Base-by-base conservation (phyloP, 176 grass and related monocot species). In the Bothriochloa decipiens region DNA sequence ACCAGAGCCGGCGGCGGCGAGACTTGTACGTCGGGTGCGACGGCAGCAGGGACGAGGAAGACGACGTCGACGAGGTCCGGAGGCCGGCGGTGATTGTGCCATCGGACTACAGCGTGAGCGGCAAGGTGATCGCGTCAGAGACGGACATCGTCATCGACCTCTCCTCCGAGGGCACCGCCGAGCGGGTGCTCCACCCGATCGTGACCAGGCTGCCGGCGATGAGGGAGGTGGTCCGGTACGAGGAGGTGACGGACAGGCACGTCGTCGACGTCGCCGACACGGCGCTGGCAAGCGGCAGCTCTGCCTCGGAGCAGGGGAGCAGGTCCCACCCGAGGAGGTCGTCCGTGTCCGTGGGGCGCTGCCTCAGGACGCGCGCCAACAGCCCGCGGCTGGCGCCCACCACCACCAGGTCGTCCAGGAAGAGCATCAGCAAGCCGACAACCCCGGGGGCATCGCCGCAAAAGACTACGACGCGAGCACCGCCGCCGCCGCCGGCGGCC, bases 101-200 rank as follows among this genome's bases (percentile, higher is more conserved):
- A 4, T 14, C 28, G 15, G 32, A 17, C 5, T 39, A 49, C 5
- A 8, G 1, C 50, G 25, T 72, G 49, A 7, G 60, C 65, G 75
- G 74, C 75, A 88, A 76, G 53, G 43, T 87, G 58, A 93, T 76
- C 58, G 39, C 86, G 13, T 91, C 91, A 26, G 80, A 52, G 1
- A 84, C 89, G 0, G 89, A 95, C 76, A 89, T 95, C 75, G 80
- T 84, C 86, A 86, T 91, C 26, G 85, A 93, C 16, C 57, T 93
- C 47, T 26, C 7, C 2, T 68, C 6, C 20, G 87, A 68, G 70
- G 77, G 70, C 11, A 27, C 62, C 11, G 18, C 8, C 35, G 37
- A 82, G 66, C 75, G 65, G 73, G 78, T 78, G 23, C 89, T 95
- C 39, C 80, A 77, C 36, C 91, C 85, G 11, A 93, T 95, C 72